Evolutionary conservation across 805 yeast genomes (phyloP).

Genomic region (Yarrowia bubula): DNA sequence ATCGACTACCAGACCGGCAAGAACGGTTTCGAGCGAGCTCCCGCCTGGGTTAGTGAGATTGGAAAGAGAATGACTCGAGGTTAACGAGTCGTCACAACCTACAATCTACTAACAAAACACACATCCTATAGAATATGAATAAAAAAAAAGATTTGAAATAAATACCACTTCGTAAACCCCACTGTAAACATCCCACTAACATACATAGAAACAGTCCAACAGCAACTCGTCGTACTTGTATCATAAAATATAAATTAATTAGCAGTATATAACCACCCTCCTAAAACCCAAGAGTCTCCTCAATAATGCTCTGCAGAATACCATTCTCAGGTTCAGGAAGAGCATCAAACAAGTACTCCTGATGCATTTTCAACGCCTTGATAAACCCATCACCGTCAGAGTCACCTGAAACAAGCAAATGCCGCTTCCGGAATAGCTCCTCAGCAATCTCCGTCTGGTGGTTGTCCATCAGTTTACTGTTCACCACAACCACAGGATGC

Average conservation of each 20-base stretch:
- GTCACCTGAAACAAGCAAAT: conserved; percentile 33
- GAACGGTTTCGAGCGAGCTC: conserved; percentile 42
- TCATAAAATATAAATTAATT: not conserved
- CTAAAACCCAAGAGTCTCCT: not conserved
- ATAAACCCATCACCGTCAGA: conserved; percentile 3
- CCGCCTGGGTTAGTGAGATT: conserved; percentile 39
- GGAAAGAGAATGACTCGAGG: conserved; percentile 31
- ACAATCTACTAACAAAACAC: not conserved
- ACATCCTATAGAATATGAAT: not conserved
- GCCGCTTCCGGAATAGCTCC: conserved; percentile 45
- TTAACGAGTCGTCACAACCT: not conserved
- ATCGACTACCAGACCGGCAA: conserved; percentile 58
- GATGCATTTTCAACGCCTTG: conserved; percentile 1
- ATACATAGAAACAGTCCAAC: too few relatives aligned
- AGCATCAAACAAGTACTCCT: conserved; percentile 21
- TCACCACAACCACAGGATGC: conserved; percentile 67
- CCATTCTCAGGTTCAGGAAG: conserved; percentile 28
- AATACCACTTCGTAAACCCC: too few relatives aligned
- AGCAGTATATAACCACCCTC: too few relatives aligned
- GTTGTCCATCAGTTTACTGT: conserved; percentile 74
- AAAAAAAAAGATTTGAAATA: not conserved
- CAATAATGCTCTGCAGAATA: not conserved
- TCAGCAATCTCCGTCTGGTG: conserved; percentile 78
- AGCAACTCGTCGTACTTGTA: too few relatives aligned
- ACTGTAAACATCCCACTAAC: too few relatives aligned